Evolutionary conservation across 2,329 filamentous ascomycete genomes (phyloP).

Genomic region (Trichoderma gracile): DNA sequence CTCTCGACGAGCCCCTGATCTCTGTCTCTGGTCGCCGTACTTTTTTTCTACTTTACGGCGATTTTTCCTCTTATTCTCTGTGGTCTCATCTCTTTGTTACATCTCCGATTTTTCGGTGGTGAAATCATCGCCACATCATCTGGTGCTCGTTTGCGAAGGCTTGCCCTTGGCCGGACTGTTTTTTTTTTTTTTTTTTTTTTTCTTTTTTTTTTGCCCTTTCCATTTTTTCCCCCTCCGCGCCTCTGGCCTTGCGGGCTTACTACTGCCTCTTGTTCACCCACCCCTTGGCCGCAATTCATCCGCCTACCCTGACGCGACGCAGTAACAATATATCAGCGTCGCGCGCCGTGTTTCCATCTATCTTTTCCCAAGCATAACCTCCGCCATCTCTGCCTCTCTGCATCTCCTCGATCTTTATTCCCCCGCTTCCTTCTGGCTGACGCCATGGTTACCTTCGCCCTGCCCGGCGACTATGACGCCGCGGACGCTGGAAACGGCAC

Average conservation of each 20-base stretch:
- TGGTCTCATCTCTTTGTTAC: background rate
- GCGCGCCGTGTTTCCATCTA: constrained; percentile 12
- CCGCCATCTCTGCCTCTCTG: background rate
- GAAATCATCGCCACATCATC: background rate
- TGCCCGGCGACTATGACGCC: constrained; percentile 41
- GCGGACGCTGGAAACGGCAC: constrained; percentile 39
- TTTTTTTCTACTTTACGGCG: background rate
- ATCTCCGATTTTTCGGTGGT: constrained; percentile 1
- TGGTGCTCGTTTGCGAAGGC: constrained; percentile 10
- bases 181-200: constrained; percentile 1
- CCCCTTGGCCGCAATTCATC: constrained; percentile 17
- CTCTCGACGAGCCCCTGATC: background rate
- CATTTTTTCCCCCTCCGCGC: background rate
- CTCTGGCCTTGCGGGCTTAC: constrained; percentile 3
- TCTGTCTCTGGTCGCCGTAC: background rate
- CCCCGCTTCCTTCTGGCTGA: background rate
- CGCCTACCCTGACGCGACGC: constrained; percentile 21
- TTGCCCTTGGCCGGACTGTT: background rate
- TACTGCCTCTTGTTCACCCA: background rate
- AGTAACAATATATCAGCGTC: constrained; percentile 5
- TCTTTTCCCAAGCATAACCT: background rate
- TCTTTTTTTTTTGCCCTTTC: background rate
- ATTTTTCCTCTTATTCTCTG: too few relatives aligned
- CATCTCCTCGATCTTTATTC: background rate
- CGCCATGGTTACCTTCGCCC: constrained; percentile 44